A percentile compares a stretch with the other conserved stretches of the same genome.
phyloP scores from a whole-genome alignment of 352 stramenopile species.

The Elongisporangium senticosum region DNA sequence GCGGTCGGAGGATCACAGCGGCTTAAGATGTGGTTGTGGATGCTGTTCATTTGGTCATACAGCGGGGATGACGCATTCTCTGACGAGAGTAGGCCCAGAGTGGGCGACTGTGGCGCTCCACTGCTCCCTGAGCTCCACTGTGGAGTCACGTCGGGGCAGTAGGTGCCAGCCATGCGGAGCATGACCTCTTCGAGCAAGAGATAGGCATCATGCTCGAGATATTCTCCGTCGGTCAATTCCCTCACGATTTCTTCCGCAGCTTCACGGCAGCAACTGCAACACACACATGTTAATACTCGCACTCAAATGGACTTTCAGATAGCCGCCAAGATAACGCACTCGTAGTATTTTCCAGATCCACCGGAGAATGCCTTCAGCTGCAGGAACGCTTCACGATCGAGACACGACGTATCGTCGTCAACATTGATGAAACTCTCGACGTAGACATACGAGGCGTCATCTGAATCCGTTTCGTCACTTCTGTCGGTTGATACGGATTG shows the following conservation, averaged over 20 bases:
- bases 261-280: conserved; percentile 41
- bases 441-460: conserved; percentile 65
- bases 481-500: conserved; percentile 16
- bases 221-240: conserved; percentile 37
- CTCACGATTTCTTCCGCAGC: conserved; percentile 44
- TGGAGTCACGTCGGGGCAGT: conserved; percentile 32
- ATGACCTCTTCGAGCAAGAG: conserved; percentile 65
- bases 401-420: conserved; percentile 34
- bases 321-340: conserved; percentile 24
- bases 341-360: conserved; percentile 34
- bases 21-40: conserved; percentile 58
- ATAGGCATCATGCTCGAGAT: conserved; percentile 65
- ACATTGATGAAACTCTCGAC: conserved; percentile 62
- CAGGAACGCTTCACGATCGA: conserved; percentile 39
- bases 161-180: conserved; percentile 66
- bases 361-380: conserved; percentile 38
- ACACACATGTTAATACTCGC: neutral
- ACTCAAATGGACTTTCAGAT: neutral
- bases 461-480: conserved; percentile 28
- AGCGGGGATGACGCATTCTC: conserved; percentile 40
- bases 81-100: conserved; percentile 4
- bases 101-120: neutral
- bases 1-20: conserved; percentile 59
- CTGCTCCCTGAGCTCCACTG: neutral
- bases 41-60: conserved; percentile 71